phyloP scores from a whole-genome alignment of 345 rosid species.

The Pelargonium nanum region DNA sequence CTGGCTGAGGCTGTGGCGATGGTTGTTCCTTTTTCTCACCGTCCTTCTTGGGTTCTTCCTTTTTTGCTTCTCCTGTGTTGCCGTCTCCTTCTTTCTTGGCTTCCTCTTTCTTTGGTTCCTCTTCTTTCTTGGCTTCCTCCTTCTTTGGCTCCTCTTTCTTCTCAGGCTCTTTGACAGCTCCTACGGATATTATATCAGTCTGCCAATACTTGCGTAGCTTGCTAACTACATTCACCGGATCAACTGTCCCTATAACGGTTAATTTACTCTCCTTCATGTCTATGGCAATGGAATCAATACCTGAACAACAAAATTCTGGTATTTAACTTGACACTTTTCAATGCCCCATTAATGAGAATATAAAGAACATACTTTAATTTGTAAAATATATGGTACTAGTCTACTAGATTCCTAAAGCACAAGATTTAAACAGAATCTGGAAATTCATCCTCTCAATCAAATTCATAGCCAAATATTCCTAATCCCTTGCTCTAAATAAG shows the following conservation, averaged over 20 bases:
- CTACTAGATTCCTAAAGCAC: no score
- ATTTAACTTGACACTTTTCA: not conserved
- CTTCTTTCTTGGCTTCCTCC: conserved; percentile 24
- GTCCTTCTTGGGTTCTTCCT: conserved; percentile 23
- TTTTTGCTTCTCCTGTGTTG: conserved; percentile 14
- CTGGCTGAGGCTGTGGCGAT: no score
- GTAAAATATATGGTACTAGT: not conserved
- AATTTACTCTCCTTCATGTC: conserved; percentile 45
- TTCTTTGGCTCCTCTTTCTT: conserved; percentile 24
- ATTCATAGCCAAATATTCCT: no score
- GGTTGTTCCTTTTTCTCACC: conserved; percentile 18
- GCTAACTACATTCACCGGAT: conserved; percentile 21
- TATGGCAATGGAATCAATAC: conserved; percentile 42
- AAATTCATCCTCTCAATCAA: no score
- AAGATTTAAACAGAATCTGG: no score
- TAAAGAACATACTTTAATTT: not conserved
- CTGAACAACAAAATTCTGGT: conserved; percentile 8
- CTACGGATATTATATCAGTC: conserved; percentile 33
- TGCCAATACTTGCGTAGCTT: conserved; percentile 23
- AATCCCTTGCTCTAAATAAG: no score
- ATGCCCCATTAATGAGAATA: not conserved
- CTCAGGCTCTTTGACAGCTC: conserved; percentile 27
- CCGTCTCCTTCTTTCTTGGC: conserved; percentile 5
- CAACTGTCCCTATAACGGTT: conserved; percentile 48
- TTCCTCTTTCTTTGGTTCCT: conserved; percentile 16